phyloP scores from a whole-genome alignment of 2,329 filamentous ascomycete genomes.

The Ophiosphaerella herpotricha region DNA sequence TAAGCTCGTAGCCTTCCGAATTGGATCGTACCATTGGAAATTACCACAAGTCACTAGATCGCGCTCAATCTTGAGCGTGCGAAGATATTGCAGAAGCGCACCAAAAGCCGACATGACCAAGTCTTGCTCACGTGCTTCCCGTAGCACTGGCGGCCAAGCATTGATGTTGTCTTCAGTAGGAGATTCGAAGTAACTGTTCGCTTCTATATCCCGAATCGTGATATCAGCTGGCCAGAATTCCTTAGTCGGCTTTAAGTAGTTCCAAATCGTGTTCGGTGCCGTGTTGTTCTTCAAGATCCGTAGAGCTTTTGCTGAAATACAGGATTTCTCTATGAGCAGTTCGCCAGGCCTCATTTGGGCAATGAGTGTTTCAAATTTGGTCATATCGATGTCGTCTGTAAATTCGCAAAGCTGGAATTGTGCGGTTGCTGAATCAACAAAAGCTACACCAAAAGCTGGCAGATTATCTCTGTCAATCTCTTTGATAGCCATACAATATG shows the following conservation, averaged over 20 bases:
- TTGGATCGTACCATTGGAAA: constrained; percentile 90
- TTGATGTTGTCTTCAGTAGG: constrained; percentile 62
- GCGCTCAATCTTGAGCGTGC: constrained; percentile 81
- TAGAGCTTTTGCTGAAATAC: constrained; percentile 82
- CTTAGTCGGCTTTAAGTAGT: constrained; percentile 79
- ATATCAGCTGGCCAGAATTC: constrained; percentile 92
- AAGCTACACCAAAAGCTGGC: constrained; percentile 87
- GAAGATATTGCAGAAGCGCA: constrained; percentile 84
- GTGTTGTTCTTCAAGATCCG: constrained; percentile 97
- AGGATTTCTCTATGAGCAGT: constrained; percentile 81
- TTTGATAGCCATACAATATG: constrained; percentile 94
- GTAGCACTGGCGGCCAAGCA: constrained; percentile 78
- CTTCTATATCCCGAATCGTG: constrained; percentile 79
- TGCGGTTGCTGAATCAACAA: constrained; percentile 93
- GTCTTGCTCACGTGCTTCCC: constrained; percentile 75
- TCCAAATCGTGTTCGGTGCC: constrained; percentile 91
- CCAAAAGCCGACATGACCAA: constrained; percentile 89
- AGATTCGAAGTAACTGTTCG: constrained; percentile 75
- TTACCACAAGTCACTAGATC: constrained; percentile 87
- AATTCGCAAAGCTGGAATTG: constrained; percentile 95
- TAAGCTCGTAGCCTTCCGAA: constrained; percentile 84
- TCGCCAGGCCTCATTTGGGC: constrained; percentile 90
- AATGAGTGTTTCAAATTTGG: constrained; percentile 95
- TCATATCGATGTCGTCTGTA: constrained; percentile 87
- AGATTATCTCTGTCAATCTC: constrained; percentile 67